phyloP scores from a whole-genome alignment of 2,329 filamentous ascomycete species.

The Pseudocercospora eumusae region DNA sequence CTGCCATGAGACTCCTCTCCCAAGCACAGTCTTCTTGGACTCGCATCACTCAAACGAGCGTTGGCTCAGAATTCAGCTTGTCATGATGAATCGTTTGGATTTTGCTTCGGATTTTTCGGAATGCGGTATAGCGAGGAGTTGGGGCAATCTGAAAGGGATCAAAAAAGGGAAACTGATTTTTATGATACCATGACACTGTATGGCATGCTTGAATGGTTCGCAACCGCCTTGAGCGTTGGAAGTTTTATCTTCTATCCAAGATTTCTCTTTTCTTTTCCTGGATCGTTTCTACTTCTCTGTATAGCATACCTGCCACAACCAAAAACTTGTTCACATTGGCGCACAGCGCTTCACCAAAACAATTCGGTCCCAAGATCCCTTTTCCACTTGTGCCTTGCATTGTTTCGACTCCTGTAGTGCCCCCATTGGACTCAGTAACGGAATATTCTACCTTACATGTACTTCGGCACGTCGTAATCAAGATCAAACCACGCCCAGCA shows the following conservation, averaged over 20 bases:
- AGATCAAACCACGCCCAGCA: no score
- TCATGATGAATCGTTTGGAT: background rate
- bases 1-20: constrained; percentile 22
- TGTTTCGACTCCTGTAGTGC: no score
- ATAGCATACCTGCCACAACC: constrained; percentile 6
- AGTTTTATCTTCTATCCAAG: background rate
- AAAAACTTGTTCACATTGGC: background rate
- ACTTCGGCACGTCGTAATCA: no score
- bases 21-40: constrained; percentile 24
- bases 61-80: constrained; percentile 22
- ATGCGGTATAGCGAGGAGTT: constrained; percentile 3
- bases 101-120: background rate
- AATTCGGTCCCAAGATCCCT: background rate
- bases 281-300: background rate
- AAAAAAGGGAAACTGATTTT: background rate
- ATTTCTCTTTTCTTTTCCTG: no score
- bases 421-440: no score
- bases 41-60: constrained; percentile 19
- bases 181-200: constrained; percentile 6
- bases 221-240: background rate
- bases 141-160: background rate
- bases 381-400: background rate
- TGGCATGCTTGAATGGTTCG: background rate
- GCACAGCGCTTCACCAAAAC: background rate
- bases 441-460: background rate